Base-by-base conservation (phyloP, 2,329 filamentous ascomycete genomes). In the Drechslerella stenobrocha region DNA sequence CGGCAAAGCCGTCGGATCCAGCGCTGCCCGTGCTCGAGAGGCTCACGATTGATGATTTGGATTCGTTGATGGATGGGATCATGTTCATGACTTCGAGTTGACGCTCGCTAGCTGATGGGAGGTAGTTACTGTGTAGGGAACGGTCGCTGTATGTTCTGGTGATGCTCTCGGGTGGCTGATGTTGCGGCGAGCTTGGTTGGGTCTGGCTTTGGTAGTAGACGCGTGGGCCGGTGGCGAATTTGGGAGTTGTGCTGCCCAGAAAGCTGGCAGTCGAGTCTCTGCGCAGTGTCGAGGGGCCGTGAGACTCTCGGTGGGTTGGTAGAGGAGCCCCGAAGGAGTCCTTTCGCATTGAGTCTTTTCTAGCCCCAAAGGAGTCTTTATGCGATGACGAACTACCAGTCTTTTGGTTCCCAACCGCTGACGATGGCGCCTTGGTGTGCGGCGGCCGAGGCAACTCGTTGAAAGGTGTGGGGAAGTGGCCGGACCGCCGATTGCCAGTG, bases 211-310 rank as follows among this genome's bases (percentile, higher is more conserved):
- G 63, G 13, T 67, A 56, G 20, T 67, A 67, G n/a, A 67, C 63
- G 26, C 63, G 63, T n/a, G 63, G 63, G 2, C 63, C 63, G 2
- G 63, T 67, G 3, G 63, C 63, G 47, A 67, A 67, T 23, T 67
- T 67, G 5, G 55, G 63, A 46, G 63, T 46, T 8, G 22, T 45
- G 6, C 35, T 28, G 18, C 63, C 51, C 1, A 67, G 28, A 15
- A 67, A 67, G n/a, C 63, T 67, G 24, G 63, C 55, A 9, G 63
- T 60, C 3, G 63, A 67, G 28, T 67, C 63, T 46, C 63, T 59
- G 2, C 55, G 48, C 18, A 67, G 40, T 15, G 30, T 56, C 2
- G 63, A 67, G 6, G 63, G 63, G 3, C 63, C 63, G 18, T 67
- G 63, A 0, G 63, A 60, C 47, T 67, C 63, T 15, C 55, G 48